These are phyloP conservation scores for Mallotus repandus DNA, from an alignment of 441 rosid genomes.

Conservation along the genomic window DNA sequence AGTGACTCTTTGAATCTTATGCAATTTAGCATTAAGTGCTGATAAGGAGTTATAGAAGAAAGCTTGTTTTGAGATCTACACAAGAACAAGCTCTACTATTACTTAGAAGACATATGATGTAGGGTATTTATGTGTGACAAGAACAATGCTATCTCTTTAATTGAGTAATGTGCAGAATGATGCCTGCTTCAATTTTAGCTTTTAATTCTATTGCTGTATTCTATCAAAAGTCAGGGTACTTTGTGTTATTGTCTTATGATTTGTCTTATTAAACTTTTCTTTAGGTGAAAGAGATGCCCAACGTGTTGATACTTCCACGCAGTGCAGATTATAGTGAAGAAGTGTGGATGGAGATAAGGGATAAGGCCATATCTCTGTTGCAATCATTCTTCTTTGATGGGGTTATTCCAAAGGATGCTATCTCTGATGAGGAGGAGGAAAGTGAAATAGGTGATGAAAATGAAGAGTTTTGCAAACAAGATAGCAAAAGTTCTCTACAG, in stretches of 20 bases:
- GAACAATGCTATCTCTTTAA: neutral
- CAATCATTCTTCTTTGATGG: slow-evolving; percentile 84
- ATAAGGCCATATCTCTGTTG: slow-evolving; percentile 78
- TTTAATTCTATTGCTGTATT: neutral
- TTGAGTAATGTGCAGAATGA: neutral
- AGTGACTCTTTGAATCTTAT: neutral
- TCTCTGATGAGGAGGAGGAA: slow-evolving; percentile 82
- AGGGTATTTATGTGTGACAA: neutral
- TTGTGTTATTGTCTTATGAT: slow-evolving; percentile 9
- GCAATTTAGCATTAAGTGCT: neutral
- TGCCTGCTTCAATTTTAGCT: neutral
- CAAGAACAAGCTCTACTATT: neutral
- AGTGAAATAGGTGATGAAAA: slow-evolving; percentile 57
- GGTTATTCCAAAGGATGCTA: slow-evolving; percentile 58
- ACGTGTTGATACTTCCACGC: slow-evolving; percentile 91
- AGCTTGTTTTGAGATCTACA: neutral
- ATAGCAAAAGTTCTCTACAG: slow-evolving; percentile 44
- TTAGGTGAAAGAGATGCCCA: slow-evolving; percentile 99
- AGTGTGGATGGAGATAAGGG: slow-evolving; percentile 98
- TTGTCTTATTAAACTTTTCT: slow-evolving; percentile 19
- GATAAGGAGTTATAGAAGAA: too few species aligned
- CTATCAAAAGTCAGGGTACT: neutral
- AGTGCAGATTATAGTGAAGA: slow-evolving; percentile 99
- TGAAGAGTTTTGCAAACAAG: slow-evolving; percentile 36
- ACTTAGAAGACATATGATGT: neutral